Evolutionary conservation across 1,284 basidiomycete genomes (phyloP), one percentile per base, ranked within the genome.

Genomic region (Malassezia equina): DNA sequence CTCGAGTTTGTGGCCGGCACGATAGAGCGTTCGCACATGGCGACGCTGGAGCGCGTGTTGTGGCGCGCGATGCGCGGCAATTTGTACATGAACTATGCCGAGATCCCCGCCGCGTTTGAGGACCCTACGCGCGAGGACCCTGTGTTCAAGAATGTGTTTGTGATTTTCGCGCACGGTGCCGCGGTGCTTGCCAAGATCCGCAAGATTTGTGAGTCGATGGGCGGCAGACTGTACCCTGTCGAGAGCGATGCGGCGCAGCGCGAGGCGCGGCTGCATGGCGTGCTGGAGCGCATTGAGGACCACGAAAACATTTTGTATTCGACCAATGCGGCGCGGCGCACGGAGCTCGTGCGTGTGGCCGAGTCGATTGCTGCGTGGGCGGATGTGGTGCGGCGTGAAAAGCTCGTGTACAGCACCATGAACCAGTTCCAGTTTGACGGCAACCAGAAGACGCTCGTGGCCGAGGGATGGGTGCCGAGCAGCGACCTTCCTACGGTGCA

Each of bases 11-110:
- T 99, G 24, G 86, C 93, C 12, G 93, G 93, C 33, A 96, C 93
- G 0, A 91, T 98, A 66, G 93, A 98, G 68, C 88, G 93, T 53
- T 79, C 84, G 17, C 85, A 90, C 58, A 82, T 96, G 75, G 83
- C 88, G 2, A 94, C 89, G 9, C 95, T 98, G 55, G 94, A 99
- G 77, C 86, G 94, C 32, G 89, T 98, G 21, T 82, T 98, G 52
- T 99, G 94, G 93, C 88, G 94, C 66, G 89, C 98, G 25, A 81
- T 98, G 25, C 86, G 94, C 60, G 94, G 94, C 52, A 98, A 99
- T 76, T 80, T 99, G 28, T 99, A 95, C 80, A 96, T 98, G 91
- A 98, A 98, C 78, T 90, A 96, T 77, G 73, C 76, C 62, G 91
- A 98, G 77, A 98, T 99, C 67, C 82, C 83, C 40, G 87, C 93